Conservation (phyloP, 176 grass and related monocot genomes). For the Rhynchospora tenuis region DNA sequence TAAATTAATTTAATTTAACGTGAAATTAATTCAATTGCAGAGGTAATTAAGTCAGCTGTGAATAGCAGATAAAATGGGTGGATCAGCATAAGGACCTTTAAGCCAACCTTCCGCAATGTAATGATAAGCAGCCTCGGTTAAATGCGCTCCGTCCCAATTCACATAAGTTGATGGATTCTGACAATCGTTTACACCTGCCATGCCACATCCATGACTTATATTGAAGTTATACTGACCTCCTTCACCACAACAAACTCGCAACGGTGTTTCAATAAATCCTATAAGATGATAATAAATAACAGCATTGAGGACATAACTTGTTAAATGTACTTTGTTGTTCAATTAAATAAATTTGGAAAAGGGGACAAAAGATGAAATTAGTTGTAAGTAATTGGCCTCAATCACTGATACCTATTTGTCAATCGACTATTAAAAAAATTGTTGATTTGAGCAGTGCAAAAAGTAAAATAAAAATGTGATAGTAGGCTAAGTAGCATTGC, state of each 20-base stretch:
- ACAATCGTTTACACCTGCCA: neutral
- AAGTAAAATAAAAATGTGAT: too few species aligned
- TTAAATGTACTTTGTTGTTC: too few species aligned
- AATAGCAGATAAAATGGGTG: neutral
- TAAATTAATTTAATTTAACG: too few species aligned
- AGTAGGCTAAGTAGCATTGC: too few species aligned
- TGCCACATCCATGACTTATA: neutral
- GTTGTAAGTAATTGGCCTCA: too few species aligned
- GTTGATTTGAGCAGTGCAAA: too few species aligned
- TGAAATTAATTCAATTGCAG: too few species aligned
- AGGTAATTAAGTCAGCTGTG: too few species aligned
- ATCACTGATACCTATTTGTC: too few species aligned
- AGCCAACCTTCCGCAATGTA: slow-evolving; percentile 4
- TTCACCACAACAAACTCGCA: slow-evolving; percentile 6
- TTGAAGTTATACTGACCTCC: slow-evolving; percentile 1
- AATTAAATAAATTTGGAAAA: too few species aligned
- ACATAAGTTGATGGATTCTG: neutral
- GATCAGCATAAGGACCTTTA: slow-evolving; percentile 7
- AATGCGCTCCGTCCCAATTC: slow-evolving; percentile 7
- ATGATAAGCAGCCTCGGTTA: slow-evolving; percentile 10
- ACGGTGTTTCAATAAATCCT: slow-evolving; percentile 36
- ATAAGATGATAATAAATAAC: neutral
- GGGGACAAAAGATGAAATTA: too few species aligned
- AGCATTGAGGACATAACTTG: neutral
- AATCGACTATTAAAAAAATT: too few species aligned